Evolutionary conservation across 139 green algal genomes (phyloP).

Genomic region (Chlorokybus atmophyticus): DNA sequence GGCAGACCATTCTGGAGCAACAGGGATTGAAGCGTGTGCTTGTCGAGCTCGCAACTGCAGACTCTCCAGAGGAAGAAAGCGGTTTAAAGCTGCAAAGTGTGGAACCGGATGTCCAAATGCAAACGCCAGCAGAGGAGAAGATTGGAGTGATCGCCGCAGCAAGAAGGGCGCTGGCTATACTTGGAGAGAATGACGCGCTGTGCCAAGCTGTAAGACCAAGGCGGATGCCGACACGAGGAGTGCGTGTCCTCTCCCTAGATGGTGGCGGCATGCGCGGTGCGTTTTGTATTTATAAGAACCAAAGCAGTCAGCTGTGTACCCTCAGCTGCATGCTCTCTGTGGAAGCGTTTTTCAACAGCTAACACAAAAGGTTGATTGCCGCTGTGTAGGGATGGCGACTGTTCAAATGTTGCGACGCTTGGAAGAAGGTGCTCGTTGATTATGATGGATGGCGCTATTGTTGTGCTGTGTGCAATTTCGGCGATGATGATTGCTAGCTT

Average conservation of each 20-base stretch:
- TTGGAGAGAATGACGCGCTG: background rate
- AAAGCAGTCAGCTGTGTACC: conserved; percentile 2
- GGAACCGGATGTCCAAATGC: no score
- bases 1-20: no score
- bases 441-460: no score
- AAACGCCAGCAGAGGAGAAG: no score
- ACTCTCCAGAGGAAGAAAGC: no score
- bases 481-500: no score
- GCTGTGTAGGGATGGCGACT: conserved; percentile 46
- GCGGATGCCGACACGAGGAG: no score
- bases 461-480: no score
- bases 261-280: conserved; percentile 75
- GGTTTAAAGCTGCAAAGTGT: no score
- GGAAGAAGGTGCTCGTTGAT: no score
- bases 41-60: no score
- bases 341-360: conserved; percentile 1
- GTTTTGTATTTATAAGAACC: background rate
- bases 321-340: conserved; percentile 17
- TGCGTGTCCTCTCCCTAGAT: conserved; percentile 86
- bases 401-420: conserved; percentile 58
- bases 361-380: background rate
- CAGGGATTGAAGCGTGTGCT: no score
- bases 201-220: background rate
- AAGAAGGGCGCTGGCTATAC: background rate
- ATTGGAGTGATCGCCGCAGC: background rate